Conservation (phyloP, 1,284 basidiomycete species). For the Inonotus hispidus region DNA sequence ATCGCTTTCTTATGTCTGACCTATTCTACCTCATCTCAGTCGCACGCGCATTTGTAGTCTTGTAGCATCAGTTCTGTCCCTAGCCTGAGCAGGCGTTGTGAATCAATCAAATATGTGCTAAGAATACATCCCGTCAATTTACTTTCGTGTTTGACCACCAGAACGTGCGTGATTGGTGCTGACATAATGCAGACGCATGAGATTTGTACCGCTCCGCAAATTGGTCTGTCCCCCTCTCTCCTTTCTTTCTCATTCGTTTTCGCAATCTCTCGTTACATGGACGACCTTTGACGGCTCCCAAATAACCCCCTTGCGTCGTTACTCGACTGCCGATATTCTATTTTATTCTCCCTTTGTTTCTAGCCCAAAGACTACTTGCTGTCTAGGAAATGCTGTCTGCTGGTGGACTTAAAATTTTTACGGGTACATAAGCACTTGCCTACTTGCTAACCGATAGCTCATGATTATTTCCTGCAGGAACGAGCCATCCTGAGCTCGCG, state of each 20-base stretch:
- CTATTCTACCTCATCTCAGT: neutral
- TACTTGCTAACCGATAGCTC: constrained; percentile 9
- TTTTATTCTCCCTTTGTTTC: constrained; percentile 8
- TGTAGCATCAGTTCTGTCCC: constrained; percentile 26
- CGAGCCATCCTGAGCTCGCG: constrained; percentile 94
- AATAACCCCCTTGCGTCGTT: neutral
- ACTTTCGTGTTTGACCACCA: too few relatives aligned
- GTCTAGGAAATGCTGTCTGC: constrained; percentile 67
- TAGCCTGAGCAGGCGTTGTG: neutral
- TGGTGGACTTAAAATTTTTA: constrained; percentile 87
- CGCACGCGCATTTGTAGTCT: constrained; percentile 31
- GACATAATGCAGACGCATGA: neutral
- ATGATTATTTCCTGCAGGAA: constrained; percentile 44
- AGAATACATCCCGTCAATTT: too few relatives aligned
- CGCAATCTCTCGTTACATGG: constrained; percentile 7
- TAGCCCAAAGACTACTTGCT: neutral
- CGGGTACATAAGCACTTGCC: constrained; percentile 51
- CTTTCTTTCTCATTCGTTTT: constrained; percentile 2
- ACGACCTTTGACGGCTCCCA: constrained; percentile 8
- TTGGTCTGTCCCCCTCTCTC: neutral
- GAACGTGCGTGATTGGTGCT: constrained; percentile 22
- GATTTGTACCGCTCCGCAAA: neutral
- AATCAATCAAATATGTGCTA: neutral
- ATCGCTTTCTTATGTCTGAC: neutral
- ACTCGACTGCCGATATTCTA: neutral